Evolutionary conservation across 306 rosid genomes (phyloP).

Genomic region (Castanopsis chinensis): DNA sequence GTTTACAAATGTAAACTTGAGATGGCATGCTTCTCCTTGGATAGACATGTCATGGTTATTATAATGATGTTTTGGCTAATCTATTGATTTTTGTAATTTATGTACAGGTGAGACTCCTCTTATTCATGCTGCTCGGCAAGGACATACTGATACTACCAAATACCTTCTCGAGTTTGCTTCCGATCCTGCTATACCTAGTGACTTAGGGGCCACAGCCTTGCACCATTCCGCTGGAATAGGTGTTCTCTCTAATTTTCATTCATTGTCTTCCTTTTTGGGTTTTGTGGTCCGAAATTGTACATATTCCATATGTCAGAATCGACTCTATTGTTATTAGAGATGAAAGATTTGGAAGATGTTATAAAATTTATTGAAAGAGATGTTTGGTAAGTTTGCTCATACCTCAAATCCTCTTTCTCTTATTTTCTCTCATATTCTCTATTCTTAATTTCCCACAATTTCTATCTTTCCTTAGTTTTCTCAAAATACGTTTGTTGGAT

Average conservation of each 20-base stretch:
- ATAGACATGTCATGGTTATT: not conserved
- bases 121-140: constrained; percentile 89
- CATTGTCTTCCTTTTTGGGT: not conserved
- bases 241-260: not conserved
- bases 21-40: not conserved
- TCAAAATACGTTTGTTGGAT: no score
- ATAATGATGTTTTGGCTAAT: not conserved
- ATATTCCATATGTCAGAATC: no score
- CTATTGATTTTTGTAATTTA: not conserved
- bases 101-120: constrained; percentile 77
- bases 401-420: no score
- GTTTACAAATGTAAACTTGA: not conserved
- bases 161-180: constrained; percentile 69
- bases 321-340: no score
- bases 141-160: constrained; percentile 70
- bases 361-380: no score
- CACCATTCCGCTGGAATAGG: constrained; percentile 95
- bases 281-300: no score
- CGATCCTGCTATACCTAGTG: constrained; percentile 61
- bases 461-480: no score
- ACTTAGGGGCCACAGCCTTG: constrained; percentile 79
- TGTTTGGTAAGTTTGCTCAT: no score
- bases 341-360: no score
- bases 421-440: no score
- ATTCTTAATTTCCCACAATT: no score